Conservation (phyloP, 2,329 filamentous ascomycete species). For the Colletotrichum tropicicola region DNA sequence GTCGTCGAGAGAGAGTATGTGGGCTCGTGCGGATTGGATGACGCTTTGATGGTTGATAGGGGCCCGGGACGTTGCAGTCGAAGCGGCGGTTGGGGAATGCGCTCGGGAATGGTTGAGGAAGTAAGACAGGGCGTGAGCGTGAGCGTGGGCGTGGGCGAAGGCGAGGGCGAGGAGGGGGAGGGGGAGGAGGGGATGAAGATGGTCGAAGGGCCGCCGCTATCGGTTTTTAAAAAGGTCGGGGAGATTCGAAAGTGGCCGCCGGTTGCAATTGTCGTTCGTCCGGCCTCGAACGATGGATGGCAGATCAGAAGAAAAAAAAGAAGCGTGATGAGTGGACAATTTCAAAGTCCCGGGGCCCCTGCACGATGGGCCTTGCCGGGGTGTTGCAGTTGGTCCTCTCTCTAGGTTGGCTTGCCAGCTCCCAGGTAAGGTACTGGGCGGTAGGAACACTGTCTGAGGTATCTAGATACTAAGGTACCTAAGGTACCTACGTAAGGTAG, state of each 20-base stretch:
- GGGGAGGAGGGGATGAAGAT: neutral
- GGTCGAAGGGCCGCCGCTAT: neutral
- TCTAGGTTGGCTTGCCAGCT: no score
- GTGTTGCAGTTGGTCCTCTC: no score
- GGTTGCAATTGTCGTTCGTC: slow-evolving; percentile 24
- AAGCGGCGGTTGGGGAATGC: slow-evolving; percentile 17
- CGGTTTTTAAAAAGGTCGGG: slow-evolving; percentile 7
- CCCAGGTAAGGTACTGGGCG: no score
- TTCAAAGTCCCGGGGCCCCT: slow-evolving; percentile 13
- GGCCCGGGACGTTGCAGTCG: slow-evolving; percentile 1
- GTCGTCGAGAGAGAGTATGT: no score
- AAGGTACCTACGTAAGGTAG: neutral
- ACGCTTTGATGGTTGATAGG: slow-evolving; percentile 9
- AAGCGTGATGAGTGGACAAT: slow-evolving; percentile 19
- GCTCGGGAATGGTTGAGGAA: neutral
- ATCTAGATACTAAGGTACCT: neutral
- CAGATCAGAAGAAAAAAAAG: slow-evolving; percentile 18
- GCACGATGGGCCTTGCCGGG: neutral
- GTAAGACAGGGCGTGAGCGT: no score
- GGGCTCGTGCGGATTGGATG: neutral
- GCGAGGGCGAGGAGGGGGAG: neutral
- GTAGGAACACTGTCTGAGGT: neutral
- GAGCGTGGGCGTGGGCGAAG: neutral
- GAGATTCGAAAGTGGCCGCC: slow-evolving; percentile 2
- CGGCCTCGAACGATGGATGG: slow-evolving; percentile 20